phyloP scores from a whole-genome alignment of 2,329 filamentous ascomycete genomes.

The Aspergillus fijiensis region DNA sequence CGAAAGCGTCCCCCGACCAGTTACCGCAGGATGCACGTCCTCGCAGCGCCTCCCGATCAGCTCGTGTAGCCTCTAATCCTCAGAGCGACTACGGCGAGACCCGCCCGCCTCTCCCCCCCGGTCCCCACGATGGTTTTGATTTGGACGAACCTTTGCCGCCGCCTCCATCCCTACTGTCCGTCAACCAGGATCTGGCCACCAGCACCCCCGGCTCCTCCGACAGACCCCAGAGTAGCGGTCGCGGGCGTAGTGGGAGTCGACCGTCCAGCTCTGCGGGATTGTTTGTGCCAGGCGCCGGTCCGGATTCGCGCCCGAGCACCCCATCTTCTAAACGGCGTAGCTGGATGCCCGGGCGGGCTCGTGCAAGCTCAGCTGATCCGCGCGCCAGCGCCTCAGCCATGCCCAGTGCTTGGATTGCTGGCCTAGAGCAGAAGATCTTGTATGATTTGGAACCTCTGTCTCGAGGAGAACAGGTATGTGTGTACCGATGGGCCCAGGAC shows the following conservation, averaged over 20 bases:
- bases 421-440: constrained; percentile 55
- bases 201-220: constrained; percentile 34
- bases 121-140: constrained; percentile 30
- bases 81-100: constrained; percentile 29
- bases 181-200: constrained; percentile 39
- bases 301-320: constrained; percentile 36
- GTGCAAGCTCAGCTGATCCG: constrained; percentile 34
- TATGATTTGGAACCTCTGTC: constrained; percentile 56
- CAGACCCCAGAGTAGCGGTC: constrained; percentile 40
- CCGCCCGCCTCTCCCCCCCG: constrained; percentile 24
- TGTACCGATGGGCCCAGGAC: not conserved
- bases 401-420: constrained; percentile 58
- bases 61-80: constrained; percentile 37
- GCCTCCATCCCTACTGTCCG: constrained; percentile 41
- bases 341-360: constrained; percentile 46
- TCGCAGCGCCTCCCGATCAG: constrained; percentile 33
- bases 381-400: constrained; percentile 22
- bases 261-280: constrained; percentile 37
- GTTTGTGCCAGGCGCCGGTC: constrained; percentile 33
- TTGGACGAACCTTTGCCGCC: constrained; percentile 36
- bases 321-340: constrained; percentile 43
- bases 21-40: constrained; percentile 24
- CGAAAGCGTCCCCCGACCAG: constrained; percentile 25
- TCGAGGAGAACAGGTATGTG: constrained; percentile 53
- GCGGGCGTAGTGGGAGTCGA: constrained; percentile 33